Conservation (phyloP, 2,329 filamentous ascomycete species). For the Talaromyces sp. region DNA sequence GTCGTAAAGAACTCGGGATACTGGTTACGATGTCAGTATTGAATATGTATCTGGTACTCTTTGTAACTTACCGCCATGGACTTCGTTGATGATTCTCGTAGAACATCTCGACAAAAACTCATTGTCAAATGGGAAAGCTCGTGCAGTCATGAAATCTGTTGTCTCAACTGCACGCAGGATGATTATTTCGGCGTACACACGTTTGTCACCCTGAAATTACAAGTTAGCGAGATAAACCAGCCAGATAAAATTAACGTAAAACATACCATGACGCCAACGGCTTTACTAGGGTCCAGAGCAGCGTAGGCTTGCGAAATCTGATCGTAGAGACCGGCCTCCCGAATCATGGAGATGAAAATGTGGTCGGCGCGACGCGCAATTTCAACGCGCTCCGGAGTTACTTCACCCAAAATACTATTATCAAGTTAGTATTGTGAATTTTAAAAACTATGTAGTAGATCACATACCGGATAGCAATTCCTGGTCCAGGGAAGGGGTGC, state of each 20-base stretch:
- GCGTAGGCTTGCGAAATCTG: slow-evolving; percentile 66
- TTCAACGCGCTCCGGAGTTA: slow-evolving; percentile 69
- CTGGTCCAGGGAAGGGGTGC: slow-evolving; percentile 61
- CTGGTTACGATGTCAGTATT: slow-evolving; percentile 16
- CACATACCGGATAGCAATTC: slow-evolving; percentile 47
- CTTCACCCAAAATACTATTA: slow-evolving; percentile 59
- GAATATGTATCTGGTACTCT: not conserved
- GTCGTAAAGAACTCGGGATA: slow-evolving; percentile 67
- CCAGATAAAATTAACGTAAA: not conserved
- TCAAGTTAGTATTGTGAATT: not conserved
- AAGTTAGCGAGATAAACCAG: not conserved
- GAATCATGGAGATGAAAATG: slow-evolving; percentile 43
- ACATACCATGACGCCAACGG: slow-evolving; percentile 35
- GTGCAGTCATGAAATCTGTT: slow-evolving; percentile 67
- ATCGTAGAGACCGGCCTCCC: slow-evolving; percentile 40
- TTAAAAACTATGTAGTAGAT: not conserved
- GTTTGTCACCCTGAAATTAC: slow-evolving; percentile 51
- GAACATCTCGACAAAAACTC: slow-evolving; percentile 60
- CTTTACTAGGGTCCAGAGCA: slow-evolving; percentile 58
- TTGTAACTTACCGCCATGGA: slow-evolving; percentile 46
- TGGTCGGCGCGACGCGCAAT: slow-evolving; percentile 50
- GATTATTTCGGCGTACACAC: slow-evolving; percentile 58
- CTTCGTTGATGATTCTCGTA: slow-evolving; percentile 67
- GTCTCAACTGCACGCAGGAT: slow-evolving; percentile 55
- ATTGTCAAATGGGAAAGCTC: slow-evolving; percentile 60